Base-by-base conservation (phyloP, 805 yeast genomes). In the Ogataea siamensis region DNA sequence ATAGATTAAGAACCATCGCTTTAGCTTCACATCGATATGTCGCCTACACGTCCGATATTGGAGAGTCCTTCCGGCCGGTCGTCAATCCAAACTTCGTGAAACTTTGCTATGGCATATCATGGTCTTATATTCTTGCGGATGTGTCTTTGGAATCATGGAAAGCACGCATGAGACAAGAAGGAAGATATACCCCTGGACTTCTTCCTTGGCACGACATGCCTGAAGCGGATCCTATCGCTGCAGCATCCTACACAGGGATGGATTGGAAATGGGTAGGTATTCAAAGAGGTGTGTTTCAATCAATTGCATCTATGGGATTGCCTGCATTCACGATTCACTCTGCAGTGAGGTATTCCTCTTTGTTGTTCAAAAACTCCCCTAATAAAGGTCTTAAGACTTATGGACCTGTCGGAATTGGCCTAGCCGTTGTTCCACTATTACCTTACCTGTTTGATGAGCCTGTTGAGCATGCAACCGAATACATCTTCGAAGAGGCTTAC, bases 241-340 rank as follows among this genome's bases (percentile, higher is more conserved):
- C 69, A 4, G 62, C 65, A 14, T 24, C 50, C 8, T 57, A 57
- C 42, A 42, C 44, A 15, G 78, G 74, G 31, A 65, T 76, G 44
- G 88, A 83, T 55, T 86, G 89, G 87, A 72, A 72, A 49, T 46
- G 80, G 37, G 76, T 73, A 6, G 80, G 73, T 5, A 51, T 81
- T 26, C 80, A 85, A 57, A 73, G 94, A 57, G 88, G 85, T n/a
- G 51, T 84, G 17, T 85, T 85, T 66, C 95, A 85, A 60, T 70
- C 83, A 46, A 69, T 86, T 46, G 95, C 95, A 2, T 78, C 87
- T 30, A 86, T 85, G 93, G 91, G 86, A 11, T 68, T 85, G 28
- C 95, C 95, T 7, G 94, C 94, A 3, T 78, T 84, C 60, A 85
- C 95, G 5, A 85, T 85, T 51, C 95, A 85, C 57, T 71, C 83